phyloP scores from a whole-genome alignment of 768 basidiomycete species.

The Fomitopsis pulvina region DNA sequence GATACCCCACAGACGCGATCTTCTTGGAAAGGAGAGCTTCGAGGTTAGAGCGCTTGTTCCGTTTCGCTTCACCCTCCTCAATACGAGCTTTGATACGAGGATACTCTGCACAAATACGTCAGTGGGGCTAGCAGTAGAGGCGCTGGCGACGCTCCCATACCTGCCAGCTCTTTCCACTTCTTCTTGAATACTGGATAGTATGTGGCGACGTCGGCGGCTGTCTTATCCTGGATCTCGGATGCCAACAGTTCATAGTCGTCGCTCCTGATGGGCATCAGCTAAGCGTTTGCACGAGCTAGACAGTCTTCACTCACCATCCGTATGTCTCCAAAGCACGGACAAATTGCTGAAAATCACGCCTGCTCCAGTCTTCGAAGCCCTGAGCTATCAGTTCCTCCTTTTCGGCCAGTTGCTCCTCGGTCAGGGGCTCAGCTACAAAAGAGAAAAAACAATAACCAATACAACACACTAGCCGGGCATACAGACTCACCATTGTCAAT shows the following conservation, averaged over 20 bases:
- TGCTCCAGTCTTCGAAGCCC: constrained; percentile 89
- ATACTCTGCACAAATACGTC: constrained; percentile 42
- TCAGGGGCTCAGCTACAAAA: constrained; percentile 73
- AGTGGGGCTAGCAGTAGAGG: constrained; percentile 1
- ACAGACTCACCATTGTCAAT: constrained; percentile 70
- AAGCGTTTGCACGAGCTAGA: neutral
- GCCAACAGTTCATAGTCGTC: constrained; percentile 66
- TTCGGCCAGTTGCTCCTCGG: constrained; percentile 75
- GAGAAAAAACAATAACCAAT: neutral
- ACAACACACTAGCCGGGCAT: neutral
- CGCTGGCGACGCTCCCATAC: constrained; percentile 32
- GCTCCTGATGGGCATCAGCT: constrained; percentile 49
- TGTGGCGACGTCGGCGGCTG: constrained; percentile 62
- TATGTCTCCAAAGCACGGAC: constrained; percentile 70
- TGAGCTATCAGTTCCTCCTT: constrained; percentile 73
- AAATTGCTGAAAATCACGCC: constrained; percentile 91
- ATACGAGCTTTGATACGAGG: constrained; percentile 81
- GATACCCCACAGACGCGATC: constrained; percentile 76
- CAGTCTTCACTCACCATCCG: constrained; percentile 56
- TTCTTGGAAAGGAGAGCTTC: constrained; percentile 76
- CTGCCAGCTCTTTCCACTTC: constrained; percentile 80
- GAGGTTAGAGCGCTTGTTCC: constrained; percentile 77
- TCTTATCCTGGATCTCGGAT: constrained; percentile 81
- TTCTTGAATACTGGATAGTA: constrained; percentile 86
- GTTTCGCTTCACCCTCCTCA: constrained; percentile 82